phyloP scores from a whole-genome alignment of 2,329 filamentous ascomycete species.

The Diaporthe batatas region DNA sequence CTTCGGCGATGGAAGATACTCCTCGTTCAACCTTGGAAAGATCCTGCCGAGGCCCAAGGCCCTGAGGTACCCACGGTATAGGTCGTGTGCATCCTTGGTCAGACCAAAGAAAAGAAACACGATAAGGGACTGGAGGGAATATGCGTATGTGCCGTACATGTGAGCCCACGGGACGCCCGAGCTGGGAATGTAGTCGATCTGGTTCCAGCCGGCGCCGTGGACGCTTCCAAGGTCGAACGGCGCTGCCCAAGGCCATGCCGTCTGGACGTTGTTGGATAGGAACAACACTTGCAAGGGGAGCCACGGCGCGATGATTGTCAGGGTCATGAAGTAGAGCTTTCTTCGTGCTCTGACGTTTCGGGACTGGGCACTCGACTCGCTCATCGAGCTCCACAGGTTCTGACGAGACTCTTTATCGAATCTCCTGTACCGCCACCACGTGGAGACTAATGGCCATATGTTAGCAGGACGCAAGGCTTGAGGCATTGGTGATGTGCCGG shows the following conservation, averaged over 20 bases:
- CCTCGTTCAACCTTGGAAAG: conserved; percentile 57
- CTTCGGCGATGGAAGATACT: conserved; percentile 46
- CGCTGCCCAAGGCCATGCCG: conserved; percentile 47
- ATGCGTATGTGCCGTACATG: conserved; percentile 63
- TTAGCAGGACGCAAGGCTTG: background rate
- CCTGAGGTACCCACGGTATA: conserved; percentile 59
- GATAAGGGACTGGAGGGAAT: conserved; percentile 60
- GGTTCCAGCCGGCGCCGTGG: conserved; percentile 61
- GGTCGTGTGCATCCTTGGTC: conserved; percentile 65
- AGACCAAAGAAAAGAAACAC: conserved; percentile 69
- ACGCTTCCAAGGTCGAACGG: conserved; percentile 59
- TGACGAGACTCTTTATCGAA: conserved; percentile 58
- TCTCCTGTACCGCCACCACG: conserved; percentile 57
- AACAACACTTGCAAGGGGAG: conserved; percentile 61
- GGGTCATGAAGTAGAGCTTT: conserved; percentile 68
- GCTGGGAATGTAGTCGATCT: conserved; percentile 61
- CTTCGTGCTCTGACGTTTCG: conserved; percentile 63
- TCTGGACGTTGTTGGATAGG: conserved; percentile 56
- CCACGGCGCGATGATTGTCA: conserved; percentile 65
- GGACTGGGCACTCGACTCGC: conserved; percentile 55
- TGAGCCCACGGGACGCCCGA: conserved; percentile 54
- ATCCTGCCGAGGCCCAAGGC: conserved; percentile 57
- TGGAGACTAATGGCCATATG: conserved; percentile 25
- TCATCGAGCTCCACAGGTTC: conserved; percentile 51
- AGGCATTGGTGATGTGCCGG: conserved; percentile 30